Evolutionary conservation across 1,284 basidiomycete species (phyloP).

Genomic region (Apiotrichum siamense): DNA sequence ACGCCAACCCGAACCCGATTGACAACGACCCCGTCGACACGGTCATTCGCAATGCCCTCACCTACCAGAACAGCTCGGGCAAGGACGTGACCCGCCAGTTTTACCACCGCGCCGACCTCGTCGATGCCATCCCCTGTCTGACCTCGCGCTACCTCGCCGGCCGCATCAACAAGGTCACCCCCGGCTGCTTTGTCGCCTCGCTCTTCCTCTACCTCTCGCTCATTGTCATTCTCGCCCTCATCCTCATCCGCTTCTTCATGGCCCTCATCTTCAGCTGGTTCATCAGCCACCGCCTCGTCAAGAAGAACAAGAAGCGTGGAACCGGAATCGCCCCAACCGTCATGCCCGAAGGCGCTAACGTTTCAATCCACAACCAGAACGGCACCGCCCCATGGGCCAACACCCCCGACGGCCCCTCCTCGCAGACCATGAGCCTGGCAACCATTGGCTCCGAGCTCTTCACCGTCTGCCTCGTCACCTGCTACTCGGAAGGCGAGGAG

Average conservation of each 20-base stretch:
- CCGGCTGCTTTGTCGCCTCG: constrained; percentile 87
- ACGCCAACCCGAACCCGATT: constrained; percentile 63
- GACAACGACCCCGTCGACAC: constrained; percentile 71
- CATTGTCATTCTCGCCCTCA: constrained; percentile 82
- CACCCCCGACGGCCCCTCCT: neutral
- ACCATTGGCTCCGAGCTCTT: constrained; percentile 92
- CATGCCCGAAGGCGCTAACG: constrained; percentile 88
- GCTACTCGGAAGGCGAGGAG: constrained; percentile 94
- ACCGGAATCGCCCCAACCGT: constrained; percentile 86
- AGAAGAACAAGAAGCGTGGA: constrained; percentile 64
- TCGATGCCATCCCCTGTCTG: constrained; percentile 69
- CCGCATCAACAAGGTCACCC: constrained; percentile 91
- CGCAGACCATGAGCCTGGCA: constrained; percentile 59
- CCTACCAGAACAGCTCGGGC: constrained; percentile 56
- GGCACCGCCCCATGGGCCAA: constrained; percentile 89
- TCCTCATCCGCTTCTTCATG: constrained; percentile 90
- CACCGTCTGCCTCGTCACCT: constrained; percentile 90
- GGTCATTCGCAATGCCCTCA: constrained; percentile 71
- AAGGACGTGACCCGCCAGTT: constrained; percentile 87
- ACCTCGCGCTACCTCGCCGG: constrained; percentile 81
- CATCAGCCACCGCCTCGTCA: constrained; percentile 70
- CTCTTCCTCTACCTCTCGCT: constrained; percentile 88
- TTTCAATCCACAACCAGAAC: constrained; percentile 75
- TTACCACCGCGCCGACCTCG: constrained; percentile 62
- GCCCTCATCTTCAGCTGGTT: constrained; percentile 97